A percentile compares a stretch with the other conserved stretches of the same genome.
phyloP scores from a whole-genome alignment of 1,284 basidiomycete genomes.

The Sanghuangporus baumii region DNA sequence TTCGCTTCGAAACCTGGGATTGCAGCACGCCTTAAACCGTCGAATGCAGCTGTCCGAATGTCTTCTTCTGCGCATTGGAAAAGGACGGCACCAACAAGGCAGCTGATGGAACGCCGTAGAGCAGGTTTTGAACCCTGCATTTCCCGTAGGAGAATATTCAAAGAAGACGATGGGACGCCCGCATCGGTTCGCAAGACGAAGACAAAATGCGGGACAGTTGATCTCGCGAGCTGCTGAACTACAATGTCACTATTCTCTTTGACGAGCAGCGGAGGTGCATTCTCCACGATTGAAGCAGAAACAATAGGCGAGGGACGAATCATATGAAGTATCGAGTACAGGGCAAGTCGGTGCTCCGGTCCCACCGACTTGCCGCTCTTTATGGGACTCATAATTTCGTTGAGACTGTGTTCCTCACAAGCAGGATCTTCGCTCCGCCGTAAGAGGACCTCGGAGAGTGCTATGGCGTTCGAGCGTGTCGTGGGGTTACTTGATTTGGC shows the following conservation, averaged over 20 bases:
- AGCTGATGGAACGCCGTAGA: slow-evolving; percentile 33
- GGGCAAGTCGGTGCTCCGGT: slow-evolving; percentile 76
- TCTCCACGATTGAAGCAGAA: slow-evolving; percentile 51
- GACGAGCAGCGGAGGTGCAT: slow-evolving; percentile 53
- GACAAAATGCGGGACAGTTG: slow-evolving; percentile 55
- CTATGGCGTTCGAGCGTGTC: slow-evolving; percentile 54
- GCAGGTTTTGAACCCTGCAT: slow-evolving; percentile 45
- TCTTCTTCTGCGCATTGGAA: slow-evolving; percentile 29
- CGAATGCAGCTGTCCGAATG: slow-evolving; percentile 33
- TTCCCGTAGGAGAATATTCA: slow-evolving; percentile 58
- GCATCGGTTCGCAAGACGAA: slow-evolving; percentile 42
- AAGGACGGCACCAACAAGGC: slow-evolving; percentile 31
- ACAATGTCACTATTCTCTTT: slow-evolving; percentile 79
- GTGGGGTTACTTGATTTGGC: slow-evolving; percentile 73
- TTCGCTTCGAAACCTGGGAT: slow-evolving; percentile 60
- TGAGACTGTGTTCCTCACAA: slow-evolving; percentile 41
- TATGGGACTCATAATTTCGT: slow-evolving; percentile 68
- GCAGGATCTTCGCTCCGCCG: slow-evolving; percentile 28
- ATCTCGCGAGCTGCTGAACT: slow-evolving; percentile 45
- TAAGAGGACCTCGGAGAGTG: slow-evolving; percentile 57
- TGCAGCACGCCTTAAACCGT: slow-evolving; percentile 47
- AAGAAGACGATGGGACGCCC: slow-evolving; percentile 39
- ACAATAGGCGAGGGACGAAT: slow-evolving; percentile 46
- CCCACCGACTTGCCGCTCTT: slow-evolving; percentile 81
- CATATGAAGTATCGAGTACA: slow-evolving; percentile 71